phyloP scores from a whole-genome alignment of 2,329 filamentous ascomycete species.

The Calonectria naviculata region DNA sequence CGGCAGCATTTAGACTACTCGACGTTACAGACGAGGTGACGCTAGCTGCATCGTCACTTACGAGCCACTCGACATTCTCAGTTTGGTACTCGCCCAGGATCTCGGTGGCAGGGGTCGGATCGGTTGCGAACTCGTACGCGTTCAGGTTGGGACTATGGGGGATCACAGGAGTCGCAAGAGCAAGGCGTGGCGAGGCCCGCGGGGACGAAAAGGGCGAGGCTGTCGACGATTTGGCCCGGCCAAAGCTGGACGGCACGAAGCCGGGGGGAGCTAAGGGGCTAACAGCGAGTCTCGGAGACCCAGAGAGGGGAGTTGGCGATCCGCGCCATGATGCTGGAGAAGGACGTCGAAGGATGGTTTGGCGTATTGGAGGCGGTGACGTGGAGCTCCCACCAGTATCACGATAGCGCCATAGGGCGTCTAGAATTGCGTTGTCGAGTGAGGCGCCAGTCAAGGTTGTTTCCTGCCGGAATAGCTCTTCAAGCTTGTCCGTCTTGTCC shows the following conservation, averaged over 20 bases:
- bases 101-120: conserved; percentile 83
- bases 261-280: conserved; percentile 88
- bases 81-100: conserved; percentile 91
- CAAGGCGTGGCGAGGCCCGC: conserved; percentile 89
- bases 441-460: conserved; percentile 79
- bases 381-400: conserved; percentile 72
- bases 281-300: conserved; percentile 84
- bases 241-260: conserved; percentile 81
- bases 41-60: conserved; percentile 87
- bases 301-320: conserved; percentile 81
- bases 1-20: conserved; percentile 80
- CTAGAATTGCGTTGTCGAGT: conserved; percentile 90
- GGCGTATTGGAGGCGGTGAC: conserved; percentile 86
- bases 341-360: conserved; percentile 88
- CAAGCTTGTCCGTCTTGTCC: conserved; percentile 92
- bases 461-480: conserved; percentile 85
- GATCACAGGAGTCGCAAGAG: conserved; percentile 88
- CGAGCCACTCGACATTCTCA: conserved; percentile 97
- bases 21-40: conserved; percentile 79
- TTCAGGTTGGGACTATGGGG: conserved; percentile 95
- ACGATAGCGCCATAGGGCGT: conserved; percentile 89
- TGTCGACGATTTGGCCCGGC: conserved; percentile 79
- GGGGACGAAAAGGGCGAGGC: conserved; percentile 95
- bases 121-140: conserved; percentile 92
- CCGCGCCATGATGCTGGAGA: conserved; percentile 96